Conservation (phyloP, 177 flowering plant genomes). For the Vitis hybrid region DNA sequence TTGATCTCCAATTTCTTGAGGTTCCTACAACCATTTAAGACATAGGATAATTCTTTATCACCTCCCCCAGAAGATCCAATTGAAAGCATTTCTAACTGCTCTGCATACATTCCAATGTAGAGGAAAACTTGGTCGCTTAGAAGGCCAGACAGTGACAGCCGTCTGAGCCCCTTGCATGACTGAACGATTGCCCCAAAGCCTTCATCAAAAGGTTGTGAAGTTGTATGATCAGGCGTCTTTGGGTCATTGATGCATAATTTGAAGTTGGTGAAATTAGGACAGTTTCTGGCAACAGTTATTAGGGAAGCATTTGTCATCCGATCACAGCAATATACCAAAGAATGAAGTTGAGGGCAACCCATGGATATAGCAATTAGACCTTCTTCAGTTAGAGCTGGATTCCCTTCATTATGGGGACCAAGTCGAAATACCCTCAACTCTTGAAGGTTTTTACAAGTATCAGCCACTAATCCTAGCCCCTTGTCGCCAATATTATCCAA, state of each 20-base stretch:
- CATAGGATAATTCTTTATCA: constrained; percentile 22
- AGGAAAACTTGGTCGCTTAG: constrained; percentile 22
- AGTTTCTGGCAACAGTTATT: constrained; percentile 17
- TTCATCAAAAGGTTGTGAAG: constrained; percentile 25
- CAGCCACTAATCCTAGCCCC: constrained; percentile 16
- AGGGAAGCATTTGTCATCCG: constrained; percentile 29
- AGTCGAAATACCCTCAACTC: constrained; percentile 25
- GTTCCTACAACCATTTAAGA: constrained; percentile 22
- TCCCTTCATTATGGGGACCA: constrained; percentile 10
- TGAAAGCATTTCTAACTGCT: constrained; percentile 22
- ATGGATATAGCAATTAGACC: constrained; percentile 23
- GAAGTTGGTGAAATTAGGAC: constrained; percentile 24
- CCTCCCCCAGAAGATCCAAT: constrained; percentile 24
- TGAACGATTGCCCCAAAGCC: constrained; percentile 24
- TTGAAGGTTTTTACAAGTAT: constrained; percentile 11
- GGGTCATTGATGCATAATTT: constrained; percentile 24
- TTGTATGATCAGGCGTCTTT: constrained; percentile 17
- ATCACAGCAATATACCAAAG: constrained; percentile 24
- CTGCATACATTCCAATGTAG: constrained; percentile 23
- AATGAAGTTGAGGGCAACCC: constrained; percentile 28
- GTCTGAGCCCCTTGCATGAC: constrained; percentile 15
- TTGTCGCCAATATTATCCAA: constrained; percentile 16
- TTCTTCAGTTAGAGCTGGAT: constrained; percentile 10
- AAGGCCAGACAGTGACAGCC: constrained; percentile 23
- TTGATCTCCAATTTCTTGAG: constrained; percentile 26